Evolutionary conservation across 208 protist genomes (phyloP).

Genomic region (Wallacemonas rigidus): DNA sequence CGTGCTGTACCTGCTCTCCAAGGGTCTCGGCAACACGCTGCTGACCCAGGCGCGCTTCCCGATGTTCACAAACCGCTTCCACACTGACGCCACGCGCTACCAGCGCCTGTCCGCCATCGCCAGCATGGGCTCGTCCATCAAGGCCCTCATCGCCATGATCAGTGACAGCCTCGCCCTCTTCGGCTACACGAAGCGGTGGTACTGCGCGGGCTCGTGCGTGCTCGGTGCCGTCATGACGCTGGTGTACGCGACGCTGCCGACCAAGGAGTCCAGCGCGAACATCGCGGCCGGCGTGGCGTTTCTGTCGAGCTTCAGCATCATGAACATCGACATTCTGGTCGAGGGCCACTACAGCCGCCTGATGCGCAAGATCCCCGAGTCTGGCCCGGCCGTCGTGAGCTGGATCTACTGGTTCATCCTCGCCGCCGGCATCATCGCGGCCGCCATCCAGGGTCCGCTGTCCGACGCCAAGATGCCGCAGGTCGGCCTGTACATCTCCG

Average conservation of each 20-base stretch:
- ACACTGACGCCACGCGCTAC: slow-evolving; percentile 33
- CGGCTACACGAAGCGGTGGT: slow-evolving; percentile 43
- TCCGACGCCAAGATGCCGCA: slow-evolving; percentile 40
- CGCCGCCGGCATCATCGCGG: slow-evolving; percentile 38
- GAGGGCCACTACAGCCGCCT: slow-evolving; percentile 77
- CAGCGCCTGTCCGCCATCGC: slow-evolving; percentile 46
- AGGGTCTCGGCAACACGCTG: slow-evolving; percentile 52
- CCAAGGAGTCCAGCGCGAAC: slow-evolving; percentile 28
- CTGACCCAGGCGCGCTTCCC: slow-evolving; percentile 29
- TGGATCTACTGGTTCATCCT: slow-evolving; percentile 67
- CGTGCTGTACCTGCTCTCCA: slow-evolving; percentile 45
- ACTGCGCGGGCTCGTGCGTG: slow-evolving; percentile 41
- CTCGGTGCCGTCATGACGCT: slow-evolving; percentile 39
- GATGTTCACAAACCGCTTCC: slow-evolving; percentile 54
- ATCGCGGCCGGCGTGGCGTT: slow-evolving; percentile 46
- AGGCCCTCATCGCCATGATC: slow-evolving; percentile 36
- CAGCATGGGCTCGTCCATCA: slow-evolving; percentile 49
- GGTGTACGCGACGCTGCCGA: slow-evolving; percentile 49
- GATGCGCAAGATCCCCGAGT: slow-evolving; percentile 44
- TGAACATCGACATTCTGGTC: slow-evolving; percentile 70
- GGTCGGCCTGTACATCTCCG: slow-evolving; percentile 57
- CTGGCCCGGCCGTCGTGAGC: slow-evolving; percentile 52
- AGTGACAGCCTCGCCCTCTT: slow-evolving; percentile 38
- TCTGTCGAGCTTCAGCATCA: slow-evolving; percentile 47
- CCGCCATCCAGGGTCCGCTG: slow-evolving; percentile 50